Base-by-base conservation (phyloP, 176 grass and related monocot species). In the Oryza glumipatula region DNA sequence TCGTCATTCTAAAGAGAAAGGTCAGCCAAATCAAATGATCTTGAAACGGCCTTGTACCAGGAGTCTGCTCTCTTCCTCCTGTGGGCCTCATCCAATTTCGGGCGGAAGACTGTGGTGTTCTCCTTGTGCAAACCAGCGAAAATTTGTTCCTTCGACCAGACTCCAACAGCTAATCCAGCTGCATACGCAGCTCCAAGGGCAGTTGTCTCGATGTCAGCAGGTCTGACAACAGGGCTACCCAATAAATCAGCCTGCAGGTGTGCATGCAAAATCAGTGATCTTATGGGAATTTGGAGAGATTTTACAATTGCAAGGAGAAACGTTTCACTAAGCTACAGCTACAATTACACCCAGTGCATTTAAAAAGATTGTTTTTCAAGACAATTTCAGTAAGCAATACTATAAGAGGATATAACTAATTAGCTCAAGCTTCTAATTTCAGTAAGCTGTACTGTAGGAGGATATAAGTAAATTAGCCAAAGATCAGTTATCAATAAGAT, bases 141-240 rank as follows among this genome's bases (percentile, higher is more conserved):
- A 92, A 98, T 86, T 1, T 98, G 77, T 1, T 91, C 86, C 45
- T 94, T 74, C 0, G 83, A 94, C 96, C 96, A 98, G 3, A 98
- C 58, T 0, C 86, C 96, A 3, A 61, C 76, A 24, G 96, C 89
- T 41, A 98, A 83, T 0, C 96, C 96, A 64, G 96, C 93, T 0
- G 96, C 96, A 22, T 95, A 98, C 7, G 96, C 93, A 23, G 96
- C 96, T 21, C 93, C 96, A 11, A 98, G 93, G 1, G 96, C 93
- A 1, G 96, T 98, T 8, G 96, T 98, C 48, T 98, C 93, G 0
- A 81, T 94, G 45, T 95, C 96, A 12, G 96, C 91, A 6, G 93
- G 96, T 17, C 96, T 68, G 0, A 95, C 78, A 26, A 98, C 93
- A 54, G 93, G 89, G 16, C 89, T 94, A 0, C 96, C 96, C 54